Conservation (phyloP, 2,329 filamentous ascomycete genomes). For the Zalaria obscura region DNA sequence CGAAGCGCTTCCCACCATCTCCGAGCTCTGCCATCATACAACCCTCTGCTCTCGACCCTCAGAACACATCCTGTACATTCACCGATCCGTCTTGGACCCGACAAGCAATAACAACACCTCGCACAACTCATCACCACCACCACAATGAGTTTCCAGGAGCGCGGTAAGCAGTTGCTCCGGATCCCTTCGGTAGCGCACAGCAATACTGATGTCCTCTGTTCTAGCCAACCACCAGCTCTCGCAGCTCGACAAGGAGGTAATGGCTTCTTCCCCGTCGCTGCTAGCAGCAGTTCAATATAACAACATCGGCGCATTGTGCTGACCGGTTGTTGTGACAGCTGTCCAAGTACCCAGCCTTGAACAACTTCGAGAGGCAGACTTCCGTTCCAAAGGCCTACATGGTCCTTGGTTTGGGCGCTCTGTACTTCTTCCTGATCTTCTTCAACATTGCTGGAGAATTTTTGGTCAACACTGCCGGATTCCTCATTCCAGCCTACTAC, state of each 20-base stretch:
- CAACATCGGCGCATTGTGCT: neutral
- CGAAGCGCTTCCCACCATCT: too few species aligned
- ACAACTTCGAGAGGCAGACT: conserved; percentile 76
- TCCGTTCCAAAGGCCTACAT: conserved; percentile 76
- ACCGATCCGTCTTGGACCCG: too few species aligned
- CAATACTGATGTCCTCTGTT: neutral
- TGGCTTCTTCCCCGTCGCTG: conserved; percentile 16
- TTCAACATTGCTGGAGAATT: conserved; percentile 86
- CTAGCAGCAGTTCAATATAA: neutral
- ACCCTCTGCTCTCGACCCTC: too few species aligned
- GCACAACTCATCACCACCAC: neutral
- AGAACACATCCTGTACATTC: too few species aligned
- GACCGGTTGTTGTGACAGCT: conserved; percentile 39
- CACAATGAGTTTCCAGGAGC: conserved; percentile 60
- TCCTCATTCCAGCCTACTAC: conserved; percentile 73
- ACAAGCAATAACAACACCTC: neutral
- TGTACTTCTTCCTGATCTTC: conserved; percentile 85
- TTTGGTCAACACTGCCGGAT: conserved; percentile 74
- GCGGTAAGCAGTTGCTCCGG: conserved; percentile 16
- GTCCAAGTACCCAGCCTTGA: conserved; percentile 70
- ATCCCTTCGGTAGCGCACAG: too few species aligned
- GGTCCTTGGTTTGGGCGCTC: conserved; percentile 57
- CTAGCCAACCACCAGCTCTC: conserved; percentile 57
- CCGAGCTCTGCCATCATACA: too few species aligned
- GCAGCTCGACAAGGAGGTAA: conserved; percentile 71